Base-by-base conservation (phyloP, 129 eudicot genomes). In the Flaveria trinervia region DNA sequence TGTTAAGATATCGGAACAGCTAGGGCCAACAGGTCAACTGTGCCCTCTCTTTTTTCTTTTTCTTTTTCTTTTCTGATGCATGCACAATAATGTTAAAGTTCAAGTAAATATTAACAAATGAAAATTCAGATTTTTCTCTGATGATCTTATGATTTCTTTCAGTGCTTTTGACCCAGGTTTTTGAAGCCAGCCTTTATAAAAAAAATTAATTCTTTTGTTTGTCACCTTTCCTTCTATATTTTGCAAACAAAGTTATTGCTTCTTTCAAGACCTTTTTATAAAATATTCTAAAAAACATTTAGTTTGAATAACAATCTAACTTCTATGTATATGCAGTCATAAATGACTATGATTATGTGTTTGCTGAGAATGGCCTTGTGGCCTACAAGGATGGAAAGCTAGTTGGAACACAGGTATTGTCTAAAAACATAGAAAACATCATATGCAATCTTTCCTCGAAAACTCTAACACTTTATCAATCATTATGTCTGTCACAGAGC, bases 301-400 rank as follows among this genome's bases (percentile, higher is more conserved):
- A 5, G 18, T 50, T 11, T 73, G 28, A 65, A 41, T 66, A 80
- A 80, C 65, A 54, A 66, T 73, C 30, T 54, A 9, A 14, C 61
- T 80, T 23, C 44, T 25, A 60, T 72, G 12, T 68, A 66, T 79
- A 10, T 86, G 79, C 96, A 94, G 99, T 94, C 76, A 86, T 74
- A 18, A 77, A 78, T 71, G 97, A 91, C 85, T 94, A 91, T 52
- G 93, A 89, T 79, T 89, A 89, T 73, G 96, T 87, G 61, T 94
- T 94, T 83, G 86, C 97, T 61, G 99, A 94, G 86, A 94, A 91
- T 65, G 99, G 99, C 46, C 97, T 94, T 43, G 99, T 94, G 69
- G 97, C 97, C 36, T 82, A 89, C 60, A 91, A 91, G 83, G 96
- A 74, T 73, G 99, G 99, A 28, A 66, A 78, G 54, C 83, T 89